phyloP scores from a whole-genome alignment of 2,329 filamentous ascomycete genomes.

The Didymella arachidicola region DNA sequence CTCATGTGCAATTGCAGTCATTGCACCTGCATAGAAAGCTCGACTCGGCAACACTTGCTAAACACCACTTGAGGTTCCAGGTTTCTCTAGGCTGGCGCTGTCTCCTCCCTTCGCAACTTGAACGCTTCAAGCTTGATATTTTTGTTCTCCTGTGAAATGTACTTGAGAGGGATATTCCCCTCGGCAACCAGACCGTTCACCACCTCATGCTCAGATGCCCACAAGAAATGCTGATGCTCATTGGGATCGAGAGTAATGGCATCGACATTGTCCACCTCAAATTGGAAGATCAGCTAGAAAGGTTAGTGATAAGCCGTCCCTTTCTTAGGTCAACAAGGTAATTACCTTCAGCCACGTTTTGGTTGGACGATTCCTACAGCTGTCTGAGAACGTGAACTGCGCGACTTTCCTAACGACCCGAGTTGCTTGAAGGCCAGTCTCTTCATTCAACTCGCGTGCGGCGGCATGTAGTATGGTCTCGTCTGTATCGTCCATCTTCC shows the following conservation, averaged over 20 bases:
- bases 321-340: neutral
- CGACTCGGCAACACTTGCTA: constrained; percentile 7
- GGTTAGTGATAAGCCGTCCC: neutral
- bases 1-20: constrained; percentile 11
- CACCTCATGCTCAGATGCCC: constrained; percentile 53
- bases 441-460: constrained; percentile 61
- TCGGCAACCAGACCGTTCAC: constrained; percentile 37
- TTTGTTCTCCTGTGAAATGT: constrained; percentile 45
- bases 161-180: constrained; percentile 32
- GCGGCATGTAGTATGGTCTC: constrained; percentile 58
- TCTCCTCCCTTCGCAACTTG: constrained; percentile 29
- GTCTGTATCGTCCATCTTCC: constrained; percentile 57
- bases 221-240: constrained; percentile 54
- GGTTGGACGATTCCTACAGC: constrained; percentile 17
- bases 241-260: constrained; percentile 47
- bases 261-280: constrained; percentile 41
- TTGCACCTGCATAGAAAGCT: constrained; percentile 14
- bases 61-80: constrained; percentile 1
- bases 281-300: constrained; percentile 39
- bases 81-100: neutral
- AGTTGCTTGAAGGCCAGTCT: constrained; percentile 58
- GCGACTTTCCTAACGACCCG: constrained; percentile 54
- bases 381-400: constrained; percentile 43
- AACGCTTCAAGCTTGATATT: constrained; percentile 47
- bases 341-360: constrained; percentile 49